Percentiles rank a stretch among this genome's conserved stretches.
These are phyloP conservation scores for Begonia peltatifolia DNA, from an alignment of 306 rosid species.

Conservation along the genomic window DNA sequence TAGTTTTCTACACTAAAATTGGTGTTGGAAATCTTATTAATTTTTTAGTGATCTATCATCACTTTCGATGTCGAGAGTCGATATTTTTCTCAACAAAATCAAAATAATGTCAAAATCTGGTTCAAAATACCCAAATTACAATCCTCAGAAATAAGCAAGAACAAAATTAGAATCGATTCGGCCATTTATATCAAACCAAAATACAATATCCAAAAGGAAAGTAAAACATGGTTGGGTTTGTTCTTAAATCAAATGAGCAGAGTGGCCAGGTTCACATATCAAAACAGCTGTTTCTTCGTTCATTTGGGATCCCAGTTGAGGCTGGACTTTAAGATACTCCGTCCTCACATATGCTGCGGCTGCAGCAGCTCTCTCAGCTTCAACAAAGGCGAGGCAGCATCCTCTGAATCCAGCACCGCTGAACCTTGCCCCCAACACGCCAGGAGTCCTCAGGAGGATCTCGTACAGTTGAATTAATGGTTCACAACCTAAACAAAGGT, in stretches of 20 bases:
- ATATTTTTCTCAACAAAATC: too few species aligned
- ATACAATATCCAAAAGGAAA: too few species aligned
- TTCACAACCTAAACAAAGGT: constrained; percentile 35
- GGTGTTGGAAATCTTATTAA: too few species aligned
- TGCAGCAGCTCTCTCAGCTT: constrained; percentile 42
- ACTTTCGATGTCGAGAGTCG: too few species aligned
- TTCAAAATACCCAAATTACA: too few species aligned
- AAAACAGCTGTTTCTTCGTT: constrained; percentile 29
- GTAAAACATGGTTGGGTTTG: too few species aligned
- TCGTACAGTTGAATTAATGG: constrained; percentile 69
- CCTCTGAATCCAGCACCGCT: constrained; percentile 98
- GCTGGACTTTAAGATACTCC: constrained; percentile 54
- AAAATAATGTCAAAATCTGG: too few species aligned
- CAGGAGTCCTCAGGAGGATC: constrained; percentile 70
- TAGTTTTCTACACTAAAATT: too few species aligned
- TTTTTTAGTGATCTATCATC: too few species aligned
- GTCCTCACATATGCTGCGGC: constrained; percentile 57
- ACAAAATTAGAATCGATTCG: too few species aligned
- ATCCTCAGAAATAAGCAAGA: too few species aligned
- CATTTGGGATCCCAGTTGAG: constrained; percentile 36
- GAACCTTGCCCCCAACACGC: constrained; percentile 79
- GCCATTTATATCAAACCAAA: too few species aligned
- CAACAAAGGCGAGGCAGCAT: constrained; percentile 80
- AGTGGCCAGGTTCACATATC: constrained; percentile 62
- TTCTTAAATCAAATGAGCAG: constrained; percentile 46